phyloP scores from a whole-genome alignment of 2,329 filamentous ascomycete genomes.

The Corinectria fuckeliana region DNA sequence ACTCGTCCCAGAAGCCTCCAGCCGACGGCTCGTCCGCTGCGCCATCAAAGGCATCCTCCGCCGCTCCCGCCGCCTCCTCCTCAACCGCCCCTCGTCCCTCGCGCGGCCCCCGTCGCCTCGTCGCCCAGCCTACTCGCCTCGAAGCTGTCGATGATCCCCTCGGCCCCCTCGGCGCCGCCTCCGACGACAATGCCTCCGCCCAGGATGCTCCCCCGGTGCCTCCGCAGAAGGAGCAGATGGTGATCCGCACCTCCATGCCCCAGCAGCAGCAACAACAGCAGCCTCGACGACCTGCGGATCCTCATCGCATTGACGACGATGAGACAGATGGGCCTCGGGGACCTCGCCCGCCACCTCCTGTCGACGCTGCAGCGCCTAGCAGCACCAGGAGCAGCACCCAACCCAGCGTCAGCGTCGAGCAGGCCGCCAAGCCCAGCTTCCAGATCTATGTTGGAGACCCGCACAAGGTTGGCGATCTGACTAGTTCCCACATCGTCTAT shows the following conservation, averaged over 20 bases:
- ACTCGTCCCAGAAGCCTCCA: constrained; percentile 39
- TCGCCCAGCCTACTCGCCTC: constrained; percentile 77
- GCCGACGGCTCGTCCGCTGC: constrained; percentile 36
- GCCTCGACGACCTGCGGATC: constrained; percentile 57
- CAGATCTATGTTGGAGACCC: constrained; percentile 93
- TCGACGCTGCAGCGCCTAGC: constrained; percentile 63
- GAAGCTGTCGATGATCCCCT: constrained; percentile 80
- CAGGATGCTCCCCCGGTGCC: constrained; percentile 69
- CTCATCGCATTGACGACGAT: constrained; percentile 74
- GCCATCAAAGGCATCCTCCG: constrained; percentile 33
- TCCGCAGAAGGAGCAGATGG: constrained; percentile 70
- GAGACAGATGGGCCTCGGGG: constrained; percentile 62
- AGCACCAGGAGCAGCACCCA: constrained; percentile 59
- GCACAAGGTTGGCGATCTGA: constrained; percentile 96
- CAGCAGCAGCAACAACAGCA: constrained; percentile 50
- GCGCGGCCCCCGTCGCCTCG: constrained; percentile 66
- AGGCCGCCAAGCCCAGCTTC: constrained; percentile 91
- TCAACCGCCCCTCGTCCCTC: constrained; percentile 50
- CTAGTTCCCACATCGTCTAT: constrained; percentile 97
- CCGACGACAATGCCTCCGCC: constrained; percentile 53
- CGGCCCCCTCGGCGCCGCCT: constrained; percentile 74
- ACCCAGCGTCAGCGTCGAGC: constrained; percentile 89
- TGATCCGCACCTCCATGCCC: constrained; percentile 64
- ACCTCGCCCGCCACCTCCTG: constrained; percentile 70
- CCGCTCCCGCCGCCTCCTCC: constrained; percentile 37